A percentile compares a stretch with the other conserved stretches of the same genome.
Evolutionary conservation across 2,329 filamentous ascomycete species (phyloP).

Genomic region (Byssochlamys sp.): DNA sequence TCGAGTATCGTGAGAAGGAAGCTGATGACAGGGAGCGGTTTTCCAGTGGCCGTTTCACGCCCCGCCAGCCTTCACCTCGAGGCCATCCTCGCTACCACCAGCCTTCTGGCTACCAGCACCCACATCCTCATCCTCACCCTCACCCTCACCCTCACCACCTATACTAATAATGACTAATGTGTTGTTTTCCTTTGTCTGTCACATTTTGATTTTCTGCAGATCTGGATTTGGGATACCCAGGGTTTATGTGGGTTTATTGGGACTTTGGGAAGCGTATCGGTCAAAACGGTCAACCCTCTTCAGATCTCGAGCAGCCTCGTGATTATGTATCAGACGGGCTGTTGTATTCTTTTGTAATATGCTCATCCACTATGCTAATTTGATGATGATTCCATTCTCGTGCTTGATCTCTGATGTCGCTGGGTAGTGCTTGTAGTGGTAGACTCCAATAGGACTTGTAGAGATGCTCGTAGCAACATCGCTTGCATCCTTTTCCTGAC

Average conservation of each 20-base stretch:
- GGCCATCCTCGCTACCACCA: not conserved
- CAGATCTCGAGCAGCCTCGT: not conserved
- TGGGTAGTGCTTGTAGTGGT: not conserved
- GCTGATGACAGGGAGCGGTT: not conserved
- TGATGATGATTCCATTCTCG: not conserved
- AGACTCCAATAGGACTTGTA: too few species aligned
- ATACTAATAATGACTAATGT: not conserved
- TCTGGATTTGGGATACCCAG: not conserved
- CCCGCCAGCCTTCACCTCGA: not conserved
- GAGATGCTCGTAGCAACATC: too few species aligned
- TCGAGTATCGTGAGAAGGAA: conserved; percentile 3
- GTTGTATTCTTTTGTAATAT: not conserved
- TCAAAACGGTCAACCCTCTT: not conserved
- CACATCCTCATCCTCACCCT: too few species aligned
- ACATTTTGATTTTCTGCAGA: not conserved
- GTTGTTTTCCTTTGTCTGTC: not conserved
- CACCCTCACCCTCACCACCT: not conserved
- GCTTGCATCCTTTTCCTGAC: too few species aligned
- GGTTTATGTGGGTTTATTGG: not conserved
- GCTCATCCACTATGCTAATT: not conserved
- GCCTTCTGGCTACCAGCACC: not conserved
- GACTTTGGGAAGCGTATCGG: not conserved
- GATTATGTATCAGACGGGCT: not conserved
- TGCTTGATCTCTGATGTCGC: not conserved
- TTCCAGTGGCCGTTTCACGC: not conserved